Evolutionary conservation across 768 basidiomycete genomes (phyloP).

Genomic region (Fistulinella prunicolor): DNA sequence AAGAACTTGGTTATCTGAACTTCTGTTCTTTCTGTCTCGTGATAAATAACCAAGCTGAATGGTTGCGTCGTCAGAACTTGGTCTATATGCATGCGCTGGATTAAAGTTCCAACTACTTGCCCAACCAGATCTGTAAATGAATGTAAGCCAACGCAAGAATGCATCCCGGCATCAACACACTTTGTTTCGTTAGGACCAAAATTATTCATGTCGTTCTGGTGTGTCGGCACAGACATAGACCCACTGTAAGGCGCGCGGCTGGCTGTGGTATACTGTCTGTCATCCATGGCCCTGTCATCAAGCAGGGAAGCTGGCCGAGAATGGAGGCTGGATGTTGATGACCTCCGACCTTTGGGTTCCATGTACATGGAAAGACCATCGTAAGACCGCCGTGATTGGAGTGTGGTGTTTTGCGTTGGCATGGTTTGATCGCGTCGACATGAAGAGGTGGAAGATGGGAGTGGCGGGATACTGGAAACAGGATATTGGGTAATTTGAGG

Average conservation of each 20-base stretch:
- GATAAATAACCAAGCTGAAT: slow-evolving; percentile 2
- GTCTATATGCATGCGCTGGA: slow-evolving; percentile 7
- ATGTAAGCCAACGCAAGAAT: background rate
- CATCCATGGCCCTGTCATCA: slow-evolving; percentile 5
- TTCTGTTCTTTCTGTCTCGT: slow-evolving; percentile 4
- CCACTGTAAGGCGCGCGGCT: background rate
- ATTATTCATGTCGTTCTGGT: background rate
- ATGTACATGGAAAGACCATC: slow-evolving; percentile 7
- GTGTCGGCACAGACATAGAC: slow-evolving; percentile 2
- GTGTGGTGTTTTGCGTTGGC: slow-evolving; percentile 1
- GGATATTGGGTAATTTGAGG: slow-evolving; percentile 28
- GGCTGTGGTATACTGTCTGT: slow-evolving; percentile 1
- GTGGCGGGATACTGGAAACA: slow-evolving; percentile 21
- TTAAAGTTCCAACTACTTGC: slow-evolving; percentile 22
- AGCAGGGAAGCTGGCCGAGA: slow-evolving; percentile 10
- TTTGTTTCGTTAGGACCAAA: slow-evolving; percentile 8
- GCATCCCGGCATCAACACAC: slow-evolving; percentile 5
- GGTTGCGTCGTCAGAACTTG: background rate
- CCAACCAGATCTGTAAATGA: slow-evolving; percentile 9
- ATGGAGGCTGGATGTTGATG: slow-evolving; percentile 9
- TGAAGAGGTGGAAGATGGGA: slow-evolving; percentile 4
- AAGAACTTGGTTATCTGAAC: slow-evolving; percentile 3
- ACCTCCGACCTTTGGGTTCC: slow-evolving; percentile 8
- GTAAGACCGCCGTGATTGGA: slow-evolving; percentile 12
- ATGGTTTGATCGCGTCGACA: slow-evolving; percentile 5